These are phyloP conservation scores for Bruguiera parviflora DNA, from an alignment of 345 rosid species.

Conservation along the genomic window DNA sequence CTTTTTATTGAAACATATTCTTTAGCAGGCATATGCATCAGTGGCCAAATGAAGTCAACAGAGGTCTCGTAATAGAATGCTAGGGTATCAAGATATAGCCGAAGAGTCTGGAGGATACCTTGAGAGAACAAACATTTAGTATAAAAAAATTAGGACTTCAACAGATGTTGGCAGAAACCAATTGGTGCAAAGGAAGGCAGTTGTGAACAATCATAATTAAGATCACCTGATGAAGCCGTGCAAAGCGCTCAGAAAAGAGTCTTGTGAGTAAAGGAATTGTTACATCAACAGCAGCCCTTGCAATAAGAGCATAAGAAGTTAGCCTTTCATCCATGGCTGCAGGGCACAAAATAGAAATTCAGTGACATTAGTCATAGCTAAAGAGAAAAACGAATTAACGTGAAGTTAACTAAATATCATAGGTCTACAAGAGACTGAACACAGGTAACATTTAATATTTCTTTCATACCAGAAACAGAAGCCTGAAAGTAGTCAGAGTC, in stretches of 20 bases:
- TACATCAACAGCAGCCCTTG: constrained; percentile 77
- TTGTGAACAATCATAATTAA: constrained; percentile 14
- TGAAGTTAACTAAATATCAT: neutral
- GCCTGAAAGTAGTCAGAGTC: constrained; percentile 66
- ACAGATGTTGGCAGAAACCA: constrained; percentile 8
- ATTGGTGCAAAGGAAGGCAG: constrained; percentile 4
- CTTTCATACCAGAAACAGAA: constrained; percentile 75
- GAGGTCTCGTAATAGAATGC: neutral
- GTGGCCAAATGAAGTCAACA: neutral
- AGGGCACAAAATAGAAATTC: constrained; percentile 25
- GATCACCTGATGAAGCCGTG: constrained; percentile 79
- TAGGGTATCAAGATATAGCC: too few relatives aligned
- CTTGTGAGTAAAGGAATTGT: constrained; percentile 76
- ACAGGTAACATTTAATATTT: constrained; percentile 7
- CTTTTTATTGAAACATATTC: too few relatives aligned
- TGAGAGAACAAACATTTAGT: neutral
- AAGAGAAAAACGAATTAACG: neutral
- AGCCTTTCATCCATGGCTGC: constrained; percentile 98
- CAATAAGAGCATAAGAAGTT: constrained; percentile 93
- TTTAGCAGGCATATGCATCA: neutral
- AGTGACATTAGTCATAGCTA: neutral
- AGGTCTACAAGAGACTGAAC: constrained; percentile 1
- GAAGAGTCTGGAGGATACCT: neutral
- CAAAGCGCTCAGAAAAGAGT: constrained; percentile 63
- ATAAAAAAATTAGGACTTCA: neutral